A percentile compares a stretch with the other conserved stretches of the same genome.
These are phyloP conservation scores for Strobilomyces confusus DNA, from an alignment of 768 basidiomycete genomes.

Conservation along the genomic window DNA sequence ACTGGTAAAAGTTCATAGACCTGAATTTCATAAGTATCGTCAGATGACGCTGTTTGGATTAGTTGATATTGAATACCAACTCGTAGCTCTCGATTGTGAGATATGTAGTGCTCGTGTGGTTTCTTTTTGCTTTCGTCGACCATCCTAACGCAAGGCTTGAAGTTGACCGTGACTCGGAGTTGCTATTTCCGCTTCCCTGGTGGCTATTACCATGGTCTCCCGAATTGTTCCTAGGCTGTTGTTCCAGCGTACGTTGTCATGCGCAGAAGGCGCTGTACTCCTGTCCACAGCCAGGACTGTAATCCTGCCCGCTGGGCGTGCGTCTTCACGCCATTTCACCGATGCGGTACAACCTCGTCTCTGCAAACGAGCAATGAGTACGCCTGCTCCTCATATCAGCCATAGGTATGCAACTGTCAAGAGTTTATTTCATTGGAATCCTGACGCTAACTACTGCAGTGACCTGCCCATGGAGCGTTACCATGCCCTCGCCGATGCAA, in stretches of 20 bases:
- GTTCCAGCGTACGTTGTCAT: conserved; percentile 6
- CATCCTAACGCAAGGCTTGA: not conserved
- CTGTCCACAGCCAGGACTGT: conserved; percentile 6
- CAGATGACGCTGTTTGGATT: conserved; percentile 1
- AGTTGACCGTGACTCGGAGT: not conserved
- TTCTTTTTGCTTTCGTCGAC: not conserved
- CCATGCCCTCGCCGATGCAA: conserved; percentile 64
- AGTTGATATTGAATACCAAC: not conserved
- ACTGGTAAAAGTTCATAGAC: conserved; percentile 31
- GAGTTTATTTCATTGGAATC: not conserved
- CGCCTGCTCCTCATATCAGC: conserved; percentile 56
- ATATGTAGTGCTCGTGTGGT: not conserved
- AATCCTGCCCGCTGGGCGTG: not conserved
- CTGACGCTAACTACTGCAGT: conserved; percentile 25
- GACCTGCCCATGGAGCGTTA: conserved; percentile 63
- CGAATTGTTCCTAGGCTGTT: conserved; percentile 16
- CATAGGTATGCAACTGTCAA: conserved; percentile 40
- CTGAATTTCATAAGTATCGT: not conserved
- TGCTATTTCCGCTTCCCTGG: not conserved
- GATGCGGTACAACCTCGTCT: not conserved
- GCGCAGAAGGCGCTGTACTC: not conserved
- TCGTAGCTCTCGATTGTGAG: not conserved
- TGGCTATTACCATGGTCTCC: conserved; percentile 14
- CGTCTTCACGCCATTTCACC: not conserved
- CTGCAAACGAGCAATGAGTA: conserved; percentile 33